phyloP scores from a whole-genome alignment of 2,329 filamentous ascomycete genomes.

The Venturia pyrina region DNA sequence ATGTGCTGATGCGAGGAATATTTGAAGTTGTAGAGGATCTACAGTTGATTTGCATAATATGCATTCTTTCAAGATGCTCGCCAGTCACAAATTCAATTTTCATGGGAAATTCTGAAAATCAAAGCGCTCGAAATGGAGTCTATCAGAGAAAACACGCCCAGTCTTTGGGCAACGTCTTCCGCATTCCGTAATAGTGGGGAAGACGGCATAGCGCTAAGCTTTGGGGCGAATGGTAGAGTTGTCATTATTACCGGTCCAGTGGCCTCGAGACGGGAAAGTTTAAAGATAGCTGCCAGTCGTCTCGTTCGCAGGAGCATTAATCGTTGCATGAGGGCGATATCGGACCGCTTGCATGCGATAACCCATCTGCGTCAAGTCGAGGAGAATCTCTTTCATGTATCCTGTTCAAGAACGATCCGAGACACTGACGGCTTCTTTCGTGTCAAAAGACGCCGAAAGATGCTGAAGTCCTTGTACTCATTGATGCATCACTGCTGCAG shows the following conservation, averaged over 20 bases:
- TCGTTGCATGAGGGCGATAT: background rate
- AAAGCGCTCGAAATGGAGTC: background rate
- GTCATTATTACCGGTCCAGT: background rate
- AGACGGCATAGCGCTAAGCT: background rate
- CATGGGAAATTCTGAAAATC: background rate
- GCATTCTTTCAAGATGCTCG: background rate
- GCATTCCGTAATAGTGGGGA: background rate
- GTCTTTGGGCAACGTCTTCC: background rate
- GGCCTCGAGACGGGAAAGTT: background rate
- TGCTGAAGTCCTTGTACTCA: background rate
- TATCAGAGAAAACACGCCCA: background rate
- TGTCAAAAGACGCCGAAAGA: background rate
- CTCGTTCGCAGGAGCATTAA: background rate
- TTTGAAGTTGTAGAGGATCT: background rate
- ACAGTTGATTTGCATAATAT: background rate
- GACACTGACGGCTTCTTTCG: background rate
- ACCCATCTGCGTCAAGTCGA: background rate
- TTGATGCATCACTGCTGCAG: background rate
- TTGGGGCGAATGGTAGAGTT: background rate
- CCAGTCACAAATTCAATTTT: background rate
- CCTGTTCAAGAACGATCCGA: background rate
- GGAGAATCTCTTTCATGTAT: too few species aligned
- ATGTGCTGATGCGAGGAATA: background rate
- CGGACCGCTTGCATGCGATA: background rate
- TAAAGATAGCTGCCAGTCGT: background rate